phyloP scores from a whole-genome alignment of 257 asterid genomes.

The Catharanthus roseus region DNA sequence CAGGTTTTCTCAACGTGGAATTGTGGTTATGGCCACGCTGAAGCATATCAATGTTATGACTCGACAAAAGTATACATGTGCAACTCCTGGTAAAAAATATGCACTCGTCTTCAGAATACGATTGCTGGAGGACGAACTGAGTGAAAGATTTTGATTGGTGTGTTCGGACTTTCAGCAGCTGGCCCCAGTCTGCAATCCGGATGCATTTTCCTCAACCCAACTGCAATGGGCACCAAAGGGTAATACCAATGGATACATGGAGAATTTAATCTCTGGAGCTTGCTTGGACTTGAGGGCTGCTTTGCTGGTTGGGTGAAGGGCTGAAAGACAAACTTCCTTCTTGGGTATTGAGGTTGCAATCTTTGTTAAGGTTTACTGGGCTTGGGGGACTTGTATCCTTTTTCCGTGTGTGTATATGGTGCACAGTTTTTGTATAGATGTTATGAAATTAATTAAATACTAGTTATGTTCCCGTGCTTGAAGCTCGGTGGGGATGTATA shows the following conservation, averaged over 20 bases:
- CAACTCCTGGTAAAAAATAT: neutral
- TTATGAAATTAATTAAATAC: too few relatives aligned
- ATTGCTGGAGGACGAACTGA: neutral
- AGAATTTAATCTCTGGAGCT: neutral
- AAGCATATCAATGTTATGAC: neutral
- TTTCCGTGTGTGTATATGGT: neutral
- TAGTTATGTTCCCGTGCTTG: too few relatives aligned
- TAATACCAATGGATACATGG: neutral
- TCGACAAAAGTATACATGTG: neutral
- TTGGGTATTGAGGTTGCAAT: neutral
- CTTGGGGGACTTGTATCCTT: neutral
- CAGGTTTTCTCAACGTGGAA: neutral
- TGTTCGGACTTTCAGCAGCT: neutral
- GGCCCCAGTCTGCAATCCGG: neutral
- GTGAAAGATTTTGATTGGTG: neutral
- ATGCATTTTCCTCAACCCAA: neutral
- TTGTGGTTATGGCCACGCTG: neutral
- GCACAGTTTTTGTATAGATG: neutral
- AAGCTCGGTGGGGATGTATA: too few relatives aligned
- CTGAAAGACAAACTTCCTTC: neutral
- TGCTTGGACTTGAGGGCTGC: neutral
- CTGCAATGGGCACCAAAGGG: neutral
- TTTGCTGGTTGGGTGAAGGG: too few relatives aligned
- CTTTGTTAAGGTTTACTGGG: neutral
- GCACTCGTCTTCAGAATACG: neutral